Evolutionary conservation across 2,329 filamentous ascomycete genomes (phyloP), one percentile per base, ranked within the genome.

Genomic region (Arthrobotrys pseudoclavata): DNA sequence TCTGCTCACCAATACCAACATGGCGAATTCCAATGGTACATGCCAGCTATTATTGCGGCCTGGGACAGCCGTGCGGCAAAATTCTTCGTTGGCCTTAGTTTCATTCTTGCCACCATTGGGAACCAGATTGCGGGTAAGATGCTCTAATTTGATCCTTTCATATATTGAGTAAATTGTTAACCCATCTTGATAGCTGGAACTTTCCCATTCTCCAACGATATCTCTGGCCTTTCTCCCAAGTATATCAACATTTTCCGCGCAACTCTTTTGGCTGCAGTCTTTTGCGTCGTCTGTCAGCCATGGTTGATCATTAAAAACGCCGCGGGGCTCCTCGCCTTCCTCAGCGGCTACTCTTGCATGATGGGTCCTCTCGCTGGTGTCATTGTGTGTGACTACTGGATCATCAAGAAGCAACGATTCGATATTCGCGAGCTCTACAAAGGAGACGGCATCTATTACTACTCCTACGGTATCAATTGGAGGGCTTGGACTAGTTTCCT

Each of bases 171-270:
- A 20, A 22, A 22, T 22, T 29, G 5, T 7, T 85, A 86, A 85
- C 7, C 37, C 1, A 15, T 15, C 88, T 85, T 88, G 66, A 84
- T 84, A 0, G 86, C 86, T 2, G 88, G 88, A 81, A 85, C 84
- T 0, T 85, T 89, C 71, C 86, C 86, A 0, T 86, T 86, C 13
- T 87, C 86, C 6, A 88, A 87, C 75, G 87, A 88, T 80, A 81
- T 88, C 66, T 86, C 86, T 0, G 85, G 86, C 0, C 81, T 89
- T 7, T 85, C 87, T 42, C 88, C 88, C 0, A 84, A 84, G 42
- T 88, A 85, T 79, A 83, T 89, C 81, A 87, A 88, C 81, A 86
- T 87, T 69, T 83, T 85, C 15, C 84, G 86, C 1, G 86, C 86
- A 0, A 85, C 85, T 24, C 80, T 87, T 1, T 79, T 88, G n/a